These are phyloP conservation scores for Plasmodium vivax DNA, from an alignment of 169 alveolate species.

Conservation along the genomic window DNA sequence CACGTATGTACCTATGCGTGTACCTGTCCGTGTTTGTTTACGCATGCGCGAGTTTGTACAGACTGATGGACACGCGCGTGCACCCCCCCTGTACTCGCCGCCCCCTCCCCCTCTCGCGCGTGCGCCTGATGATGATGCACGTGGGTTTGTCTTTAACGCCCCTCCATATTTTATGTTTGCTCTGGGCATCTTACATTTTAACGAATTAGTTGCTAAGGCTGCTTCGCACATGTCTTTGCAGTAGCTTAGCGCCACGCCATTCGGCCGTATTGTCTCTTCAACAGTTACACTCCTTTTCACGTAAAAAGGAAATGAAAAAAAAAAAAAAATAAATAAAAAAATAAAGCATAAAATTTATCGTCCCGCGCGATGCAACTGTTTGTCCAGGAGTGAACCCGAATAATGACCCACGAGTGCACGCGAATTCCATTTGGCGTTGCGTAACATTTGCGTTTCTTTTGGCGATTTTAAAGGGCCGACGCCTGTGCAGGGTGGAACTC, in stretches of 20 bases:
- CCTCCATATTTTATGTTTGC: background rate
- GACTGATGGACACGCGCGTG: background rate
- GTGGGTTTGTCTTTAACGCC: constrained; percentile 11
- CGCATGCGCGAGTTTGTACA: background rate
- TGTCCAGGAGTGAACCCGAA: background rate
- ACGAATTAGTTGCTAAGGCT: background rate
- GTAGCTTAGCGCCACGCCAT: background rate
- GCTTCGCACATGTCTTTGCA: constrained; percentile 2
- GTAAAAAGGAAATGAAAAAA: too few species aligned
- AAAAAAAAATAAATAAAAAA: constrained; percentile 10
- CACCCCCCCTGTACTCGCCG: background rate
- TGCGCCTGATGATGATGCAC: constrained; percentile 28
- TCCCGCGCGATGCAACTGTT: background rate
- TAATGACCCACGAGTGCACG: constrained; percentile 8
- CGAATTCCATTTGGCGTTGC: background rate
- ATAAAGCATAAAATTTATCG: constrained; percentile 19
- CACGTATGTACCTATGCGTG: too few species aligned
- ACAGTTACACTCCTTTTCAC: background rate
- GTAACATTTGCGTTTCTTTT: background rate
- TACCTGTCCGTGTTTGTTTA: too few species aligned
- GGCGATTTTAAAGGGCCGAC: background rate
- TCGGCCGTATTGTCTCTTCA: background rate
- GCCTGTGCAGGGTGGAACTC: background rate
- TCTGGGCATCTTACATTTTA: background rate
- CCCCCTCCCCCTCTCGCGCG: background rate